Percentiles rank a stretch among this genome's conserved stretches.
phyloP scores from a whole-genome alignment of 208 protist genomes.

The Crithidia bombi region DNA sequence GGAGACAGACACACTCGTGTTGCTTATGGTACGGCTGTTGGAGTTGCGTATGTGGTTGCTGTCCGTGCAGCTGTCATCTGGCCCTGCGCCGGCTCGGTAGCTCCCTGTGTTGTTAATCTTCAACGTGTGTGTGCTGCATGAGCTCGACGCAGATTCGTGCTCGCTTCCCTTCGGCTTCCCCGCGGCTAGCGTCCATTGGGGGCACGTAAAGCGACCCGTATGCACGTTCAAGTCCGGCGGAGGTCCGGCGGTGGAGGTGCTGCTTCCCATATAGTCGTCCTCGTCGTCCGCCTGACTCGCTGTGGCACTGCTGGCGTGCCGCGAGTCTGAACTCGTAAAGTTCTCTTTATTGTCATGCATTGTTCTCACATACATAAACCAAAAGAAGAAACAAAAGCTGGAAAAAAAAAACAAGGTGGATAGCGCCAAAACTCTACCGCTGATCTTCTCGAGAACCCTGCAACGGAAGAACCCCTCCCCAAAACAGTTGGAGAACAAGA shows the following conservation, averaged over 20 bases:
- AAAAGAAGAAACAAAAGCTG: conserved; percentile 11
- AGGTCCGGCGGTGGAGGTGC: conserved; percentile 83
- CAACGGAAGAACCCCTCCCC: too few relatives aligned
- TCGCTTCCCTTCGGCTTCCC: conserved; percentile 25
- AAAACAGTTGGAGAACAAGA: background rate
- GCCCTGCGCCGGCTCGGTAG: conserved; percentile 28
- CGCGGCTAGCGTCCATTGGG: conserved; percentile 43
- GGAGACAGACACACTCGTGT: conserved; percentile 60
- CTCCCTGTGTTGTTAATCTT: conserved; percentile 44
- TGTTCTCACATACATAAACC: background rate
- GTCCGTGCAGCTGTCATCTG: conserved; percentile 30
- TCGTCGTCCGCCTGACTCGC: conserved; percentile 41
- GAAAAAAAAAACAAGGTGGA: background rate
- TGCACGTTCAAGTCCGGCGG: conserved; percentile 55
- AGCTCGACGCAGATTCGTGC: conserved; percentile 24
- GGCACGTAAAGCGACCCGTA: conserved; percentile 59
- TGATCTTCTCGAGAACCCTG: too few relatives aligned
- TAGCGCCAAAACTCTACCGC: background rate
- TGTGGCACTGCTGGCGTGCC: conserved; percentile 24
- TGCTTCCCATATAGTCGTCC: conserved; percentile 68
- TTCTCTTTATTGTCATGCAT: conserved; percentile 22
- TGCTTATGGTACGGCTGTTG: conserved; percentile 60
- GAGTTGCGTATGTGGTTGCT: conserved; percentile 27
- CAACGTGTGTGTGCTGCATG: conserved; percentile 34
- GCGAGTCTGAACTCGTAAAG: conserved; percentile 17